Conservation (phyloP, 1,284 basidiomycete species). For the Malassezia furfur region DNA sequence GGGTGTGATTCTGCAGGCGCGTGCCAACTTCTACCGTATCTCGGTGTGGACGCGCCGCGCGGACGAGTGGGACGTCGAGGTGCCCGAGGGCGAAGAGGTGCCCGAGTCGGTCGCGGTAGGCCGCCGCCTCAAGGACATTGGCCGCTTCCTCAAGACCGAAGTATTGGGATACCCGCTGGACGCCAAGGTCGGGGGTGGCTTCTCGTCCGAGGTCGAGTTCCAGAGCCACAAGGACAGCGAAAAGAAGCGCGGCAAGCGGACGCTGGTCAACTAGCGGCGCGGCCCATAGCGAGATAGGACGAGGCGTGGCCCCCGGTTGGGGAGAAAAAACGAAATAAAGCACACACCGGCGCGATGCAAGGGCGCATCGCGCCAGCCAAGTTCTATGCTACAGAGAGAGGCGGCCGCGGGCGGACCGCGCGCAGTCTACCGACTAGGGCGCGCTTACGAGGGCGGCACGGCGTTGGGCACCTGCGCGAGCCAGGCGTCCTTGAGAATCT, state of each 20-base stretch:
- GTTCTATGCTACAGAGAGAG: constrained; percentile 8
- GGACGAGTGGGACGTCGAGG: constrained; percentile 56
- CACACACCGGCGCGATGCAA: no score
- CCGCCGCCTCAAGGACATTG: constrained; percentile 63
- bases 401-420: no score
- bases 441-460: background rate
- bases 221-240: constrained; percentile 54
- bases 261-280: constrained; percentile 2
- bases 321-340: no score
- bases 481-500: constrained; percentile 75
- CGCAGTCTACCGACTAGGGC: background rate
- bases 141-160: constrained; percentile 76
- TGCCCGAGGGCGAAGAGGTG: constrained; percentile 25
- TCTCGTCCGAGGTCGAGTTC: constrained; percentile 50
- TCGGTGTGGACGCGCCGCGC: constrained; percentile 82
- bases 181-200: constrained; percentile 63
- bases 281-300: background rate
- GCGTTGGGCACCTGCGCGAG: constrained; percentile 49
- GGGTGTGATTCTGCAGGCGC: constrained; percentile 81
- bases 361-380: no score
- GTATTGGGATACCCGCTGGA: constrained; percentile 71
- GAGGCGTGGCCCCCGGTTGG: no score
- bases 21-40: constrained; percentile 89
- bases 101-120: constrained; percentile 57
- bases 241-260: constrained; percentile 67